Evolutionary conservation across 768 basidiomycete species (phyloP).

Genomic region (Lyophyllum atratum): DNA sequence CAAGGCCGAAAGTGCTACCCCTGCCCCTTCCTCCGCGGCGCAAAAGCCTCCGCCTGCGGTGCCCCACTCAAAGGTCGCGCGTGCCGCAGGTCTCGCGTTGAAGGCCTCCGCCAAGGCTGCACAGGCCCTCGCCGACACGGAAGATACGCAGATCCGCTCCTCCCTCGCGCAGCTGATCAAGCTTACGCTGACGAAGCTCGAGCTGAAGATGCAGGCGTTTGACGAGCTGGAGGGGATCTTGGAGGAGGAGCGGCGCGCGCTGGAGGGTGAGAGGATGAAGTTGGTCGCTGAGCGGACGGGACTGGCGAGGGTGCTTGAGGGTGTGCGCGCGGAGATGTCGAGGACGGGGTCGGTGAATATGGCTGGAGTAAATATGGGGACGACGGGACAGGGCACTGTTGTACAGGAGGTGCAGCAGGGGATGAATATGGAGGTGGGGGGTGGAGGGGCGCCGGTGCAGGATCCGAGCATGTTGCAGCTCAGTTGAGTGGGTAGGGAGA

Average conservation of each 20-base stretch:
- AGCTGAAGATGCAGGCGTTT: slow-evolving; percentile 93
- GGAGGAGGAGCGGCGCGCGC: slow-evolving; percentile 83
- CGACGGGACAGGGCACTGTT: slow-evolving; percentile 61
- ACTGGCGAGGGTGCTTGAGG: slow-evolving; percentile 72
- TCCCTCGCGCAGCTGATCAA: slow-evolving; percentile 85
- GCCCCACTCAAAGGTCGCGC: slow-evolving; percentile 73
- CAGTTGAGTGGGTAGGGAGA: slow-evolving; percentile 22
- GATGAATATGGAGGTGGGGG: slow-evolving; percentile 41
- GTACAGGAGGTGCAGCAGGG: slow-evolving; percentile 52
- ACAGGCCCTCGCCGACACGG: slow-evolving; percentile 73
- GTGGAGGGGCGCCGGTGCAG: slow-evolving; percentile 53
- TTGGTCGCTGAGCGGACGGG: slow-evolving; percentile 79
- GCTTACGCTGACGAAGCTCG: slow-evolving; percentile 83
- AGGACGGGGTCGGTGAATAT: slow-evolving; percentile 45
- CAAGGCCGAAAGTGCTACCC: slow-evolving; percentile 25
- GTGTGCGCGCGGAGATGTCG: slow-evolving; percentile 62
- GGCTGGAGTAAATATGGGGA: slow-evolving; percentile 45
- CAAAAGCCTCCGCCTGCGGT: slow-evolving; percentile 44
- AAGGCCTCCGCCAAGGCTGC: slow-evolving; percentile 89
- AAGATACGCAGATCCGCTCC: slow-evolving; percentile 78
- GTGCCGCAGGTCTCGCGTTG: slow-evolving; percentile 86
- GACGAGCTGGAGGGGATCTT: slow-evolving; percentile 91
- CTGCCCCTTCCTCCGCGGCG: slow-evolving; percentile 34
- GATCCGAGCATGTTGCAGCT: slow-evolving; percentile 60
- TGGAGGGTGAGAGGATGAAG: slow-evolving; percentile 82